phyloP scores from a whole-genome alignment of 106 monocot genomes.

The Dioscorea zingiberensis region DNA sequence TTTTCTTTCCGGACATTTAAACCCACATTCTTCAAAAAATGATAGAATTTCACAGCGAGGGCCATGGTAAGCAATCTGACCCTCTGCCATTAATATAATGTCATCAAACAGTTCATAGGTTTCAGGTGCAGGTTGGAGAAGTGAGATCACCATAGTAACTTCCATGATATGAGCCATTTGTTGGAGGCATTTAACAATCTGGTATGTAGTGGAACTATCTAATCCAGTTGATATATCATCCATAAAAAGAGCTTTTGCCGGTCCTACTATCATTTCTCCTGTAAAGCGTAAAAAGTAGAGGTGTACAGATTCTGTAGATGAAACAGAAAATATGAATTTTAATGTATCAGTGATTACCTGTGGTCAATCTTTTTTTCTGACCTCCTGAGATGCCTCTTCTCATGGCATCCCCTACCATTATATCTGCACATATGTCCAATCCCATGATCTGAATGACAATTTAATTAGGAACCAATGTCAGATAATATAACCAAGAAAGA shows the following conservation, averaged over 20 bases:
- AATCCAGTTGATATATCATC: slow-evolving; percentile 97
- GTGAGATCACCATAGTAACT: slow-evolving; percentile 60
- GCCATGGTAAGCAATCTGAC: slow-evolving; percentile 78
- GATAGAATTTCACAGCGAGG: slow-evolving; percentile 33
- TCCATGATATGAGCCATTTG: slow-evolving; percentile 73
- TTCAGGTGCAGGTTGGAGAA: slow-evolving; percentile 92
- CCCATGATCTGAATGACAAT: slow-evolving; percentile 60
- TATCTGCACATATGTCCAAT: slow-evolving; percentile 72
- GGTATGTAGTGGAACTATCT: slow-evolving; percentile 82
- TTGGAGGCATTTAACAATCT: slow-evolving; percentile 70
- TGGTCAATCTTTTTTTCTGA: slow-evolving; percentile 83
- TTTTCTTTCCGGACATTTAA: slow-evolving; percentile 87
- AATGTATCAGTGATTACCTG: slow-evolving; percentile 33
- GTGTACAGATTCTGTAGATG: not conserved
- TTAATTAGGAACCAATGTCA: not conserved
- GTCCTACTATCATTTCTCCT: slow-evolving; percentile 95
- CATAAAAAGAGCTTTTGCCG: slow-evolving; percentile 82
- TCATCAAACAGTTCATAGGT: slow-evolving; percentile 87
- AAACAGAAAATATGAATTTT: too few relatives aligned
- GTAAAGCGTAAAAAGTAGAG: not conserved
- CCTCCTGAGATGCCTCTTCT: slow-evolving; percentile 93
- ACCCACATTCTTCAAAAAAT: slow-evolving; percentile 77
- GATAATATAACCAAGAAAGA: not conserved
- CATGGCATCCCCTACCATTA: slow-evolving; percentile 77
- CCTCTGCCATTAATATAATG: slow-evolving; percentile 75